Evolutionary conservation across 345 rosid genomes (phyloP), one percentile per base, ranked within the genome.

Genomic region (Gossypium bickii): DNA sequence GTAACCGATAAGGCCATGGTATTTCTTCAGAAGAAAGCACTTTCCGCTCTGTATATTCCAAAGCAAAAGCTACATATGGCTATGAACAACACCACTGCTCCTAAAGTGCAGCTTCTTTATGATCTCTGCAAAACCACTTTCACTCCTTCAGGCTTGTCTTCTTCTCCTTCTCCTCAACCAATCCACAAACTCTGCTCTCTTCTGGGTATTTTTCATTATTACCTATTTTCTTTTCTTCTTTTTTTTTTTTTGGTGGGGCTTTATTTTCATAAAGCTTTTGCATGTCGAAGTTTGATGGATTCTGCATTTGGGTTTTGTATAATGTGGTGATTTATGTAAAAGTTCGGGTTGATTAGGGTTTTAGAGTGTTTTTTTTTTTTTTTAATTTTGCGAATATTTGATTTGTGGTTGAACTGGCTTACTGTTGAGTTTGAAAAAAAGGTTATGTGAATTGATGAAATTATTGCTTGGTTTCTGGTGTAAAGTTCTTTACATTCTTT

Each of bases 71-170:
- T 76, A 7, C 82, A 74, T 73, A 85, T 89, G 93, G 87, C 86
- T 63, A 82, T 71, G 76, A 65, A 67, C 52, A 59, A 25, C n/a
- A 59, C 17, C 64, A 16, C 18, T 48, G 72, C 83, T 56, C 84
- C 97, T 7, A 91, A 87, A 81, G 84, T 92, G 43, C 94, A 91
- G 81, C 83, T 83, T 74, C 83, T 90, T 12, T 91, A 87, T 76
- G 92, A 91, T 17, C 86, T 91, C 64, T 92, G 97, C 84, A 82
- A 82, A 4, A 80, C 63, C 69, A 87, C 80, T 63, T 83, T 89
- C 70, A 82, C 89, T 41, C 87, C 97, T 15, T 81, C 91, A 5
- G 85, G 78, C 24, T 48, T 71, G 1, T 76, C 94, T 73, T 83
- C 90, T 76, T 84, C 90, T 74, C 67, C 83, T 38, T 76, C 94